Percentiles rank a stretch among this genome's conserved stretches.
Evolutionary conservation across 495 filamentous ascomycete species (phyloP).

Genomic region (Delitschia confertaspora): DNA sequence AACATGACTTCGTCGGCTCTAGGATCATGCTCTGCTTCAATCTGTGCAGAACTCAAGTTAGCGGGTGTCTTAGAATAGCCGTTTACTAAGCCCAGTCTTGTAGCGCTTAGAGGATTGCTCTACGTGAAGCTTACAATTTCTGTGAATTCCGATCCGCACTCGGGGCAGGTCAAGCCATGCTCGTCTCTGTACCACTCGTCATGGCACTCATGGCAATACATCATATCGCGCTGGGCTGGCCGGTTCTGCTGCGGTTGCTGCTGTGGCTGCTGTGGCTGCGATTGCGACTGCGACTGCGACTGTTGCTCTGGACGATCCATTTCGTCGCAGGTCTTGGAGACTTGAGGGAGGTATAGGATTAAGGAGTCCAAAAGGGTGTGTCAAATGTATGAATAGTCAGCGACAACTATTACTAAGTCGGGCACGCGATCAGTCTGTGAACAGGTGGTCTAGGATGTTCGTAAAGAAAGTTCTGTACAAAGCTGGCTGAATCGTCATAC

Average conservation of each 20-base stretch:
- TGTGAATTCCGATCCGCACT: constrained; percentile 65
- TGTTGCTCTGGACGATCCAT: too few species aligned
- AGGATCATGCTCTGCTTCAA: constrained; percentile 38
- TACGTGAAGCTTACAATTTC: constrained; percentile 61
- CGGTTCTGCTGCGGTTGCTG: constrained; percentile 4
- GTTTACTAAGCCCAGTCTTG: not conserved
- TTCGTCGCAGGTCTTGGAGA: too few species aligned
- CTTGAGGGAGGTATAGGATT: not conserved
- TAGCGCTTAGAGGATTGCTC: not conserved
- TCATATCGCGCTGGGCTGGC: constrained; percentile 35
- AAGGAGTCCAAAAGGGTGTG: not conserved
- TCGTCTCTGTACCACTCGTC: constrained; percentile 70
- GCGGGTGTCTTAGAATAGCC: not conserved
- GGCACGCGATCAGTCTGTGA: too few species aligned
- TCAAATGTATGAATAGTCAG: too few species aligned
- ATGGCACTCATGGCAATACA: constrained; percentile 73
- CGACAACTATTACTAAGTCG: too few species aligned
- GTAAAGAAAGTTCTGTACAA: too few species aligned
- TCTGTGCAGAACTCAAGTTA: constrained; percentile 23
- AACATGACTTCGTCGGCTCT: constrained; percentile 16
- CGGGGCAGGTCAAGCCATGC: constrained; percentile 61
- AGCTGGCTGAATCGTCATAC: too few species aligned
- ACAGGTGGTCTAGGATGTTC: too few species aligned
- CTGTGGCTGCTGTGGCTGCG: constrained; percentile 1
- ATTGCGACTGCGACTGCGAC: not conserved